These are phyloP conservation scores for Ceratonia siliqua DNA, from an alignment of 306 rosid genomes.

Conservation along the genomic window DNA sequence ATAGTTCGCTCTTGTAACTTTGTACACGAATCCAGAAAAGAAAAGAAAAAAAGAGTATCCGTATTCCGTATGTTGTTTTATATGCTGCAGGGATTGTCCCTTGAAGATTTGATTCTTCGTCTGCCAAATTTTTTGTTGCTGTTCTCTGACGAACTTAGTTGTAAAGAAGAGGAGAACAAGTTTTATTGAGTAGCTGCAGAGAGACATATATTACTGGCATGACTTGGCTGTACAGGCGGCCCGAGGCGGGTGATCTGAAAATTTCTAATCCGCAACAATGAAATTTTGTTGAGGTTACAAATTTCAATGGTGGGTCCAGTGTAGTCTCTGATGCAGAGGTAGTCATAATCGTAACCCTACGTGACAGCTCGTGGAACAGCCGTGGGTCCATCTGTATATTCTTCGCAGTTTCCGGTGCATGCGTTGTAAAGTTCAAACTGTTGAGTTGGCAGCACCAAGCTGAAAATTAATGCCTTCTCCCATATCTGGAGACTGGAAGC, in stretches of 20 bases:
- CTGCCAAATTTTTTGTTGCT: not conserved
- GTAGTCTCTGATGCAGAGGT: constrained; percentile 8
- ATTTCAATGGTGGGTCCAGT: constrained; percentile 39
- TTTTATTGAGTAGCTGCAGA: constrained; percentile 18
- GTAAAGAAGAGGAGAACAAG: not conserved
- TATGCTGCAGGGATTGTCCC: constrained; percentile 17
- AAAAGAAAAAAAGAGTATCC: not conserved
- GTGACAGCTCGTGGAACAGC: constrained; percentile 31
- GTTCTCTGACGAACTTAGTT: constrained; percentile 9
- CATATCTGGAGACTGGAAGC: not conserved
- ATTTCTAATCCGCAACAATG: constrained; percentile 1
- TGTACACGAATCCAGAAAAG: not conserved
- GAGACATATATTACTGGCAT: constrained; percentile 37
- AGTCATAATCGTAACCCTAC: constrained; percentile 15
- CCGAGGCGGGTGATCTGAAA: not conserved
- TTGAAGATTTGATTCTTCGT: constrained; percentile 43
- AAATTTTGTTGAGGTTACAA: constrained; percentile 21
- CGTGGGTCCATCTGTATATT: constrained; percentile 31
- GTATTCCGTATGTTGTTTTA: too few species aligned
- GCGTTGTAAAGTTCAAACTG: constrained; percentile 59
- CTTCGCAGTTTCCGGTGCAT: constrained; percentile 42
- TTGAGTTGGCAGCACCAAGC: constrained; percentile 36
- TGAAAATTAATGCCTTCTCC: constrained; percentile 22
- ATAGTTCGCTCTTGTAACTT: not conserved
- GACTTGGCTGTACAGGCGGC: constrained; percentile 40